phyloP scores from a whole-genome alignment of 495 filamentous ascomycete genomes.

The Tuber brumale region DNA sequence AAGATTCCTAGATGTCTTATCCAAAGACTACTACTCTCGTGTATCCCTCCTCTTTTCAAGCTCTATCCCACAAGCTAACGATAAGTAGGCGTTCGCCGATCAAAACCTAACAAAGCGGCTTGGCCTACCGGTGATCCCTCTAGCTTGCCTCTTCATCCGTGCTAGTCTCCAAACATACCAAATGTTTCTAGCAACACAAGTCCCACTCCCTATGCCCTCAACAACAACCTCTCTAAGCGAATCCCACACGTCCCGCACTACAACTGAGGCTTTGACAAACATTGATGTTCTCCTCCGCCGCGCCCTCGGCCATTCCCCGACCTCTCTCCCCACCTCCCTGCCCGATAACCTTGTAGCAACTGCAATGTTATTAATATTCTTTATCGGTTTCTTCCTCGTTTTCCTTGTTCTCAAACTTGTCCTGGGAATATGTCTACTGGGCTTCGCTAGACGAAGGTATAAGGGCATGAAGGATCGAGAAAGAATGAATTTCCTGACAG shows the following conservation, averaged over 20 bases:
- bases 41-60: conserved; percentile 45
- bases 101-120: conserved; percentile 83
- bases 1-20: conserved; percentile 82
- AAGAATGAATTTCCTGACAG: conserved; percentile 56
- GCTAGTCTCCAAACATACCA: conserved; percentile 94
- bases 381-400: conserved; percentile 68
- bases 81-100: conserved; percentile 68
- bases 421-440: conserved; percentile 73
- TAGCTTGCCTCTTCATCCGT: conserved; percentile 91
- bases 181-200: conserved; percentile 86
- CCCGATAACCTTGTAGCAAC: conserved; percentile 62
- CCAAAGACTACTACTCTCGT: conserved; percentile 96
- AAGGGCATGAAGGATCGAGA: conserved; percentile 65
- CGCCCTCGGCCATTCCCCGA: conserved; percentile 57
- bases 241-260: conserved; percentile 57
- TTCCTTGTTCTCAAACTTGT: conserved; percentile 74
- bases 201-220: conserved; percentile 64
- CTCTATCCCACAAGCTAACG: conserved; percentile 5
- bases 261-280: conserved; percentile 64
- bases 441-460: conserved; percentile 69
- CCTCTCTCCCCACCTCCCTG: conserved; percentile 43
- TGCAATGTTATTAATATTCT: conserved; percentile 68
- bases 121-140: conserved; percentile 82
- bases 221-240: conserved; percentile 59
- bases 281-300: conserved; percentile 68